Percentiles rank a stretch among this genome's conserved stretches.
Evolutionary conservation across 1,139 yeast genomes (phyloP).

Genomic region (Saccharomyces pastorianus): DNA sequence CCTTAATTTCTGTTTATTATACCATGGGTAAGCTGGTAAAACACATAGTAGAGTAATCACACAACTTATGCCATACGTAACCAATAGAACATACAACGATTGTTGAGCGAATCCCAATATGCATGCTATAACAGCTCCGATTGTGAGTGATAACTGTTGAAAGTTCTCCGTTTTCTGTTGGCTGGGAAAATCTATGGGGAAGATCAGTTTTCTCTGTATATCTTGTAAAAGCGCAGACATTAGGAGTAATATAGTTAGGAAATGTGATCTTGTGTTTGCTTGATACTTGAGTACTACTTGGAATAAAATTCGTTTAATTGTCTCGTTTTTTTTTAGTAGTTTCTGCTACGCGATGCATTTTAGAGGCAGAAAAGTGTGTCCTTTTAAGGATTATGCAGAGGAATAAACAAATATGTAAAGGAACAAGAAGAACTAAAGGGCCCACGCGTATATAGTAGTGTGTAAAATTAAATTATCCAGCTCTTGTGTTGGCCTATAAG

Average conservation of each 20-base stretch:
- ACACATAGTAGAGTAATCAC: conserved; percentile 15
- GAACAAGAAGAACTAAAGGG: too few relatives aligned
- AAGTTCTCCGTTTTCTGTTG: conserved; percentile 17
- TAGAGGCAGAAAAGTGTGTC: too few relatives aligned
- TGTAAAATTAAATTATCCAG: not conserved
- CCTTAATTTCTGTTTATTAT: conserved; percentile 19
- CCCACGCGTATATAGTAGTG: too few relatives aligned
- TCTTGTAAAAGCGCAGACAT: conserved; percentile 23
- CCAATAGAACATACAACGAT: conserved; percentile 16
- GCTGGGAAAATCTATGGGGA: conserved; percentile 29
- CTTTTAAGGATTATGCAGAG: too few relatives aligned
- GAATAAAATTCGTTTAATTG: too few relatives aligned
- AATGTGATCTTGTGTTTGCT: not conserved
- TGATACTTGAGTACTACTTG: not conserved
- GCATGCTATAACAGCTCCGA: conserved; percentile 20
- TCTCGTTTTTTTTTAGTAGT: too few relatives aligned
- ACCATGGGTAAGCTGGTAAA: conserved; percentile 26
- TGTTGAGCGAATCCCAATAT: conserved; percentile 21
- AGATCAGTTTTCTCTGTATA: conserved; percentile 17
- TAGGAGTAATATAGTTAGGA: not conserved
- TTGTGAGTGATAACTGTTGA: conserved; percentile 11
- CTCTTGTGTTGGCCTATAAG: too few relatives aligned
- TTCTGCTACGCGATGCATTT: too few relatives aligned
- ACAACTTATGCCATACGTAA: conserved; percentile 14
- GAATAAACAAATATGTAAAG: too few relatives aligned